Base-by-base conservation (phyloP, 1,139 yeast genomes). In the Hansenula sp. region DNA sequence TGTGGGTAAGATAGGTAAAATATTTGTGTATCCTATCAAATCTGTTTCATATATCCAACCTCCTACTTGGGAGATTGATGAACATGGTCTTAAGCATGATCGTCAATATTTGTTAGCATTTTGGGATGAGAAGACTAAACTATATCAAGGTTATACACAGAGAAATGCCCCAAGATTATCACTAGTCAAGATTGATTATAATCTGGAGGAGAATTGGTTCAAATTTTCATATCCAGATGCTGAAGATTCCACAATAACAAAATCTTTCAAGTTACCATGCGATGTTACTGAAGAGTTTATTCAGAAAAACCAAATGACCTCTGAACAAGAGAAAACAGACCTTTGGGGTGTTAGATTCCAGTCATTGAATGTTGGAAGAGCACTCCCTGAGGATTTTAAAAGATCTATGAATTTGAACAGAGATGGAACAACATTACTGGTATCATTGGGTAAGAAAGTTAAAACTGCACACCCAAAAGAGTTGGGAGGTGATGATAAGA, bases 1-100 rank as follows among this genome's bases (percentile, higher is more conserved):
- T 8, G 27, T 8, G 12, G 66, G 65, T 1, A 42, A 15, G 1
- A 50, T 65, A 13, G 51, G 54, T 16, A 42, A 62, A 42, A 61
- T 71, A 41, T 58, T 53, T 30, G 56, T 72, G 6, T 67, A 63
- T 46, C 77, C 77, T 0, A 62, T 72, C 46, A 72, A 72, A 48
- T 67, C 75, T 0, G 62, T 65, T 11, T 54, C 65, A 1, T 72
- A 71, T 11, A 45, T 72, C 21, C 51, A 53, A n/a, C 63, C 68
- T 13, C 44, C 58, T 2, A 55, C 60, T 38, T 64, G 71, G 61
- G 61, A 58, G 28, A 49, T 72, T 24, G 66, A 62, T 45, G 59
- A 58, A 40, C 52, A 58, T 48, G 77, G 78, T 1, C 60, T 72
- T 45, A 65, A 62, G 52, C 55, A 68, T 42, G 78, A 73, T 49